A percentile compares a stretch with the other conserved stretches of the same genome.
These are phyloP conservation scores for Dendrothele bispora DNA, from an alignment of 768 basidiomycete genomes.

Conservation along the genomic window DNA sequence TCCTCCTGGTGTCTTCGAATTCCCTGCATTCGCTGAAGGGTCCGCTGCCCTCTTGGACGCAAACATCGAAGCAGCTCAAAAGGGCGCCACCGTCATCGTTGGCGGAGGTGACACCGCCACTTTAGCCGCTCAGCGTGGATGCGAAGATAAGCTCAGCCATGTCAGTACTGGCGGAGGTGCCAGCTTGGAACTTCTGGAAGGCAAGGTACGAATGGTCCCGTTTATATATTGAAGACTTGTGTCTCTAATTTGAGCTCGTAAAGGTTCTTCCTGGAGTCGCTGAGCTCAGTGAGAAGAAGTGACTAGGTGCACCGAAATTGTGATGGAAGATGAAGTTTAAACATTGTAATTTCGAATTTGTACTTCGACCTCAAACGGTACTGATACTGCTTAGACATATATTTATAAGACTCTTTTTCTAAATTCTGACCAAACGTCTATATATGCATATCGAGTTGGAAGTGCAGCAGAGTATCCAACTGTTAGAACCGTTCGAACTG, in stretches of 20 bases:
- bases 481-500: too few species aligned
- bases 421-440: too few species aligned
- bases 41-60: constrained; percentile 84
- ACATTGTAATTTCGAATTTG: too few species aligned
- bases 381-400: too few species aligned
- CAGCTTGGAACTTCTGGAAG: constrained; percentile 93
- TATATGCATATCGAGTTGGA: too few species aligned
- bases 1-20: constrained; percentile 97
- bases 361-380: too few species aligned
- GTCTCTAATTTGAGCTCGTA: constrained; percentile 15
- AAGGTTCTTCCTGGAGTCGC: constrained; percentile 90
- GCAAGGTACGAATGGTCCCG: constrained; percentile 65
- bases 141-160: constrained; percentile 90
- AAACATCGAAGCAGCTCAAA: constrained; percentile 80
- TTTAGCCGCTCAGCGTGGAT: constrained; percentile 80
- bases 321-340: not conserved
- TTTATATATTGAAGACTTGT: not conserved
- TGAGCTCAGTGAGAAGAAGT: constrained; percentile 78
- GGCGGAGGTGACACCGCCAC: constrained; percentile 98
- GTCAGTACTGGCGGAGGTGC: constrained; percentile 96
- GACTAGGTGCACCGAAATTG: constrained; percentile 18
- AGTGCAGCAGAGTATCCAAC: too few species aligned
- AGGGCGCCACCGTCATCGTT: constrained; percentile 90
- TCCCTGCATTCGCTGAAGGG: constrained; percentile 85
- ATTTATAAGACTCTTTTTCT: too few species aligned